Evolutionary conservation across 2,329 filamentous ascomycete species (phyloP), one percentile per base, ranked within the genome.

Genomic region (Neurospora sp.): DNA sequence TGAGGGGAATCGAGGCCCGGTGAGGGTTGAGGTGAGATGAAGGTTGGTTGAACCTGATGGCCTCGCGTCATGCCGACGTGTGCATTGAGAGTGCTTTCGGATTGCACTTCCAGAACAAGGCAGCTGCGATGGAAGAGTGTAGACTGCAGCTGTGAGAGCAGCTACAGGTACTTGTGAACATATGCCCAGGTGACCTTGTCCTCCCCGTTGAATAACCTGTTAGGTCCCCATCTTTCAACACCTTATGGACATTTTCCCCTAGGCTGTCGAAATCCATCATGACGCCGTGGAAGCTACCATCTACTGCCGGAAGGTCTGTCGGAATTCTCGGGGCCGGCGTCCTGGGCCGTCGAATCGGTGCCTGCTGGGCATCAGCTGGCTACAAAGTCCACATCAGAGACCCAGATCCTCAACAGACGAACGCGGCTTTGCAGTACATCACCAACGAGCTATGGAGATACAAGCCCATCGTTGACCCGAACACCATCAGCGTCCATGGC

Each of bases 311-410:
- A 39, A 77, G 80, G 28, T 77, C 79, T 3, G 77, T 83, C 36
- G 74, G 77, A 4, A 73, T 83, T 15, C 74, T 83, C 23, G 82
- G 82, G 2, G 82, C 75, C 6, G 82, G 82, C 1, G 81, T 83
- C 0, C 76, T 83, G 0, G 82, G 82, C 5, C 80, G 82, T 8
- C 77, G 82, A 17, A 81, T 83, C 67, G 73, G 70, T 15, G 80
- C 78, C 4, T 78, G 77, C 62, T 84, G 81, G 80, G 79, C 78
- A 10, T 77, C 81, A 0, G 79, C 77, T 5, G 83, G 84, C 2
- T 82, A 81, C 71, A 73, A 80, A 23, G 82, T 84, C 8, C 70
- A 77, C 33, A 79, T 85, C 69, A 77, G 80, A 12, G 84, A 85
- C 33, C 82, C 81, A 0, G 79, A 76, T 46, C 41, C 75, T 3